Conservation (phyloP, 495 filamentous ascomycete genomes). For the Penicillium goetzii region DNA sequence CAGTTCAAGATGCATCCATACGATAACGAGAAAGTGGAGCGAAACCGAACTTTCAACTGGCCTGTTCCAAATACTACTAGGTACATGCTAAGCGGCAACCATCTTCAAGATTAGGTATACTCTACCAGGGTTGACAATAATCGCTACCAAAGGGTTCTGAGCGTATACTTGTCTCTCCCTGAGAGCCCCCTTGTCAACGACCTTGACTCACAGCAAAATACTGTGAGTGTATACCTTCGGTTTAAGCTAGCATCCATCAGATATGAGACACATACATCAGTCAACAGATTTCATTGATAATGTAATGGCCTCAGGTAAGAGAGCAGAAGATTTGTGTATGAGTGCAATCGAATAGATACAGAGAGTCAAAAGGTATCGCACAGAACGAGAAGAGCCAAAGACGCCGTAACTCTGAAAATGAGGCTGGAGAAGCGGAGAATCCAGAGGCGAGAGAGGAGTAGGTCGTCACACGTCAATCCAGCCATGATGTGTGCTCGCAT, state of each 20-base stretch:
- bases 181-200: background rate
- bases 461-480: conserved; percentile 27
- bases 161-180: background rate
- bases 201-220: background rate
- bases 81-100: no score
- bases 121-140: no score
- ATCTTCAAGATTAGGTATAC: no score
- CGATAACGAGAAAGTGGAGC: no score
- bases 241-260: background rate
- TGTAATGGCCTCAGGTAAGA: background rate
- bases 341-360: conserved; percentile 23
- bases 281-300: background rate
- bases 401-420: conserved; percentile 27
- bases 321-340: conserved; percentile 4
- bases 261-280: background rate
- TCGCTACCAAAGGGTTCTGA: no score
- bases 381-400: conserved; percentile 22
- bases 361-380: conserved; percentile 29
- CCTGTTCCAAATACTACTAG: no score
- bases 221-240: background rate
- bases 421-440: conserved; percentile 16
- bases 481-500: conserved; percentile 1
- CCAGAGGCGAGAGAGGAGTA: conserved; percentile 23
- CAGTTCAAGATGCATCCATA: no score
- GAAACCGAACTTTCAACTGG: no score